Evolutionary conservation across 2,329 filamentous ascomycete genomes (phyloP), one percentile per base, ranked within the genome.

Genomic region (Colletotrichum spaethianum): DNA sequence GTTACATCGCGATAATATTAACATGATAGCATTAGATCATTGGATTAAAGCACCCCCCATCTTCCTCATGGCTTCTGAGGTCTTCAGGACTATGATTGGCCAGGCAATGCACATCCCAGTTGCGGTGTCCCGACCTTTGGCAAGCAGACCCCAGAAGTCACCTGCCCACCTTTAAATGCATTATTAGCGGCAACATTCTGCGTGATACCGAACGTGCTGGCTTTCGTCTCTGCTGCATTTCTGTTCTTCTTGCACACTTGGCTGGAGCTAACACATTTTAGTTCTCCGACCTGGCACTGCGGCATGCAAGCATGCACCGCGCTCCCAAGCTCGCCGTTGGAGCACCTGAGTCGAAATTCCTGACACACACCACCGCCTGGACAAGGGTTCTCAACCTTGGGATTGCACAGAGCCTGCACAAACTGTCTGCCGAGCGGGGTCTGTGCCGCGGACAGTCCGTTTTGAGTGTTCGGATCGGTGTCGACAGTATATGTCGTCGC

Each of bases 371-470:
- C 52, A 8, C 31, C 28, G 3, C 52, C 52, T 1, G 52, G 31
- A 20, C 31, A 55, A 9, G 28, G 48, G 5, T 28, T 26, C 23
- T 14, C 26, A 40, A 31, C 52, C 8, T n/a, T 42, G 9, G 16
- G 28, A 4, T 26, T 23, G 48, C 48, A 52, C 14, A 28, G 18
- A 0, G 38, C 20, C 26, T 23, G 2, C 1, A 31, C 23, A 6
- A 64, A 38, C 20, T 46, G 36, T n/a, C 20, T 64, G 9, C 48
- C n/a, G 16, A 48, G 26, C 12, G 20, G 18, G 12, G 9, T 52
- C 14, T 57, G 52, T 14, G n/a, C 50, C 7, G 63, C 63, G 4
- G 67, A 46, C 16, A 70, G 62, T 3, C 63, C 67, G 46, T 67
- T 12, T 1, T 23, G 26, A 3, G n/a, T 40, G 5, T 60, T 26